These are phyloP conservation scores for Basidiobolus meristosporus DNA, from an alignment of 371 early-diverging fungal genomes.

Conservation along the genomic window DNA sequence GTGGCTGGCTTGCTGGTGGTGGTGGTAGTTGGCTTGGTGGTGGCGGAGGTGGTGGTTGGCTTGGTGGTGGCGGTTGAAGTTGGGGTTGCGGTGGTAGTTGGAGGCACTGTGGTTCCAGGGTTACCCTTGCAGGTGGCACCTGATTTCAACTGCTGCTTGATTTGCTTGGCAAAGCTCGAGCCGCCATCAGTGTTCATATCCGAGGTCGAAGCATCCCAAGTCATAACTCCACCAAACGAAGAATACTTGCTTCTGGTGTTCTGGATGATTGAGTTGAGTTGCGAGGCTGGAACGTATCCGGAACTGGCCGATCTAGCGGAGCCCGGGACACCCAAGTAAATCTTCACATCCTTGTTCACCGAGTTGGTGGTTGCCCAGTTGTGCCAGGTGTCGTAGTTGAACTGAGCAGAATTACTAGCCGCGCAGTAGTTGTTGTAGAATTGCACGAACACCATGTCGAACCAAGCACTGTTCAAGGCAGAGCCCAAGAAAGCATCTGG, in stretches of 20 bases:
- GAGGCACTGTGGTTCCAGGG: too few species aligned
- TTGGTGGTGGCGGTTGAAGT: too few species aligned
- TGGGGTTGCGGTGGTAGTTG: too few species aligned
- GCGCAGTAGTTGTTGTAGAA: conserved; percentile 55
- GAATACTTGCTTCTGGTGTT: conserved; percentile 10
- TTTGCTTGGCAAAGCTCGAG: neutral
- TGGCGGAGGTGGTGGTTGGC: too few species aligned
- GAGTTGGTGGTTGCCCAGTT: conserved; percentile 26
- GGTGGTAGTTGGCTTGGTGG: too few species aligned
- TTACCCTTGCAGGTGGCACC: too few species aligned
- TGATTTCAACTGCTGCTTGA: neutral
- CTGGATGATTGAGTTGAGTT: conserved; percentile 16
- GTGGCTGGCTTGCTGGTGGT: too few species aligned
- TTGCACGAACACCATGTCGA: conserved; percentile 32
- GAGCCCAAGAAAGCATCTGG: conserved; percentile 15
- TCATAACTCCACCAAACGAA: conserved; percentile 44
- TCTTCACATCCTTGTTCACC: conserved; percentile 29
- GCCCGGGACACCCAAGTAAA: conserved; percentile 38
- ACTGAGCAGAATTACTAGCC: conserved; percentile 17
- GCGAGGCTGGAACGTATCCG: conserved; percentile 19
- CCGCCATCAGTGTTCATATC: neutral
- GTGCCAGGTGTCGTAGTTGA: conserved; percentile 41
- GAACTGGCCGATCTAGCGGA: conserved; percentile 26
- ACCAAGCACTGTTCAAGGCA: conserved; percentile 6
- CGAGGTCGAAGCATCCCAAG: conserved; percentile 27